Base-by-base conservation (phyloP, 1,139 yeast genomes). In the Maudiozyma humilis region DNA sequence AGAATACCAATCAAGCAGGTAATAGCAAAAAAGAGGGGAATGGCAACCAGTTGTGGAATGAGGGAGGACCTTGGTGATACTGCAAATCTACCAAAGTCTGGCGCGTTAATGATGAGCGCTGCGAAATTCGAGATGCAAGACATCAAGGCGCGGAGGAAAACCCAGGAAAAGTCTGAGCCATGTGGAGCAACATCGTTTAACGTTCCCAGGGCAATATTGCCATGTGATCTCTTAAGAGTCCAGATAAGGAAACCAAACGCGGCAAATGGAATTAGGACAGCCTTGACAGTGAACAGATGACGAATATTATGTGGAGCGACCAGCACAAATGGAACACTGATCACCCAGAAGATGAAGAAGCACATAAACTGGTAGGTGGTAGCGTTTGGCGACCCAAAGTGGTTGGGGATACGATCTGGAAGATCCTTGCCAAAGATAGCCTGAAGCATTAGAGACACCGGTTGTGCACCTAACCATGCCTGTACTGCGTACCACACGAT, bases 1-100 rank as follows among this genome's bases (percentile, higher is more conserved):
- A 87, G 69, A 47, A 87, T 82, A 59, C 96, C 95, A 57, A 87
- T 81, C 54, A 87, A 71, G 5, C 93, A 79, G n/a, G 95, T 85
- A 47, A 85, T 56, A 3, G 89, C 79, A 63, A 86, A 85, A 54
- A 83, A 73, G n/a, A 82, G 51, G 25, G 95, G 94, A 48, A 85
- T 78, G 2, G 89, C 72, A 25, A 82, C 56, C 18, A 74, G 58
- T 57, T 78, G 82, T 1, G 80, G 69, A 63, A 71, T 63, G 7
- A 69, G 52, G 1, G 79, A 70, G 16, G 75, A 66, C 25, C 57
- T 57, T 27, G 70, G 69, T 25, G 75, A 73, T 45, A 71, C 73
- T 4, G 95, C 82, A 63, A 86, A 82, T 63, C 95, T 77, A 14
- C 94, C 72, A 64, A 85, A 85, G 70, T 87, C 96, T 0, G 95